Base-by-base conservation (phyloP, 352 stramenopile genomes). In the Phytopythium delawarense region DNA sequence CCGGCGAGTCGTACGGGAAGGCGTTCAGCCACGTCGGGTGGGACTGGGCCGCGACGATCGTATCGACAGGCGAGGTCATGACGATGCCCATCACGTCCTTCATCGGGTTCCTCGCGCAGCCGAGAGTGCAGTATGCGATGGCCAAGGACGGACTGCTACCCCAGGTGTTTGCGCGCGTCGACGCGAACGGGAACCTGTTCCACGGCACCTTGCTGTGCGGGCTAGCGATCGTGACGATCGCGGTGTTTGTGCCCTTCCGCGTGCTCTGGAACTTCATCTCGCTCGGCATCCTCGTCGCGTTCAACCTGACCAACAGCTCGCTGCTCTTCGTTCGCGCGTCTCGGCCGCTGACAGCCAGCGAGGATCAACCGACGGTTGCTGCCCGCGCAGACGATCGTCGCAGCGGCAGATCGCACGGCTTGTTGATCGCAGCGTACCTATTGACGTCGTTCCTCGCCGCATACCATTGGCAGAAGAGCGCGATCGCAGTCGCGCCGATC, bases 31-130 rank as follows among this genome's bases (percentile, higher is more conserved):
- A 77, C 58, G 59, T 79, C 1, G 85, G 85, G 0, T 71, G 73
- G 65, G 45, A 75, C 7, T 91, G 88, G 88, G 84, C 87, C 0
- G 84, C 86, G 30, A 84, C 96, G 4, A 72, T 98, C 50, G 87
- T 96, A 4, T 85, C 89, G 3, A 84, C 84, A 4, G 96, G 96
- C 25, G 96, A 99, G 69, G 79, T 99, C 4, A 64, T 98, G 32
- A 98, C 93, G 18, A 95, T 99, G 72, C 96, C 96, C 0, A 88
- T 99, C 42, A 97, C 97, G n/a, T 88, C 97, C 8, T 88, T 99
- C 40, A 96, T 99, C 37, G 94, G 89, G 15, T 96, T 98, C 44
- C 71, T 98, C 32, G 93, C 96, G 5, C 96, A 99, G 66, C 95
- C 94, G 5, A 79, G 92, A 7, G 81, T 94, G 48, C 75, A 87